Base-by-base conservation (phyloP, 2,329 filamentous ascomycete species). In the Aspergillaceae sp. region DNA sequence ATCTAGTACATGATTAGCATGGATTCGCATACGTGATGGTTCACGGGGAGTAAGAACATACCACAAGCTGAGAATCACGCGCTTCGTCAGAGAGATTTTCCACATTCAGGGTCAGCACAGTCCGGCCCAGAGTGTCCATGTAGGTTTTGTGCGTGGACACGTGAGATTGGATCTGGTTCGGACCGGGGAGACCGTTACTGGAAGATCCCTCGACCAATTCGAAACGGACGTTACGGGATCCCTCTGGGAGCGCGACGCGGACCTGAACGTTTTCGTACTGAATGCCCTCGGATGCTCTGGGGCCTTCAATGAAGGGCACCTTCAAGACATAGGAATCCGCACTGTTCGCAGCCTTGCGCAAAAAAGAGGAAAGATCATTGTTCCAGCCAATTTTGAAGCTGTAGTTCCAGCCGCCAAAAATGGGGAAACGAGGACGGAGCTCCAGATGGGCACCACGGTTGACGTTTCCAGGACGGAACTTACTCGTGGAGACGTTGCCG, bases 321-420 rank as follows among this genome's bases (percentile, higher is more conserved):
- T 87, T 94, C 49, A 98, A 77, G 7, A 94, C 77, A 60, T 87
- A 94, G n/a, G 80, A 78, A 49, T 87, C 81, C 28, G 76, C 77
- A 40, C 74, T 71, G 37, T 78, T 74, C 5, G 66, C 59, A 56
- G 74, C 61, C 57, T 74, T 75, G 58, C 87, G 83, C 54, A 98
- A 65, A 65, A 87, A 92, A 47, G 79, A 80, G 59, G 81, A 81
- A 29, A 94, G 76, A 55, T 94, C 82, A 44, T 86, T 83, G 71
- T 97, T 94, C 92, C 92, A 98, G 56, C 92, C 92, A 47, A 97
- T 83, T 48, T 86, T 87, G 74, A 97, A 98, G 54, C 87, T 92
- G 70, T 96, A 97, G 69, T 94, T 95, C 92, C 92, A 98, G 50
- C 87, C 89, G 49, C 92, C 92, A 60, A 96, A 98, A 27, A 98